Evolutionary conservation across 2,329 filamentous ascomycete species (phyloP).

Genomic region (Rasamsonia emersonii): DNA sequence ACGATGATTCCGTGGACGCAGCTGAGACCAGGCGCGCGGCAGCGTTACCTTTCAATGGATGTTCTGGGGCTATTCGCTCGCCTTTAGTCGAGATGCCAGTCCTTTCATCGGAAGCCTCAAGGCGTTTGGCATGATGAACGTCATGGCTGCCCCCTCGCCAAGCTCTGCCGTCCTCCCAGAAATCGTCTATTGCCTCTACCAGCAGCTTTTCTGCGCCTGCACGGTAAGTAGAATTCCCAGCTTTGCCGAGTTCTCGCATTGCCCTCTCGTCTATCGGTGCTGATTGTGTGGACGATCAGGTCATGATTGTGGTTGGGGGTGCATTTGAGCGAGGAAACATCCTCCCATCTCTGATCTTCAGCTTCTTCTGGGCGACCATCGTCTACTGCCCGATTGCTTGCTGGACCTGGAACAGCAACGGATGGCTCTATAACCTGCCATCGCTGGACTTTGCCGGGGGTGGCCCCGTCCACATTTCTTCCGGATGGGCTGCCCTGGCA

Average conservation of each 20-base stretch:
- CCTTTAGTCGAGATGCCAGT: constrained; percentile 52
- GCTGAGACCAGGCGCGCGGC: neutral
- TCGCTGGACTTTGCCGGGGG: constrained; percentile 68
- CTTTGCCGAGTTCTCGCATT: no score
- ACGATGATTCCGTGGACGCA: constrained; percentile 1
- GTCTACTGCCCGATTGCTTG: constrained; percentile 68
- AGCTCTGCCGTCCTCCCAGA: constrained; percentile 52
- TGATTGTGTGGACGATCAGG: constrained; percentile 31
- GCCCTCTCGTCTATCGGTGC: constrained; percentile 5
- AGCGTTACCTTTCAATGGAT: constrained; percentile 45
- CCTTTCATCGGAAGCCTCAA: constrained; percentile 55
- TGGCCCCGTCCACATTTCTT: constrained; percentile 66
- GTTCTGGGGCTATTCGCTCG: constrained; percentile 58
- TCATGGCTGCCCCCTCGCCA: constrained; percentile 52
- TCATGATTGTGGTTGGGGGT: constrained; percentile 58
- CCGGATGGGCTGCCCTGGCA: constrained; percentile 61
- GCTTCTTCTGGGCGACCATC: constrained; percentile 63
- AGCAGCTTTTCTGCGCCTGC: constrained; percentile 52
- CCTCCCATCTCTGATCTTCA: constrained; percentile 57
- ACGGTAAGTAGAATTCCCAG: constrained; percentile 18
- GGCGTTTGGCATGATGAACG: constrained; percentile 54
- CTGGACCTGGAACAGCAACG: constrained; percentile 68
- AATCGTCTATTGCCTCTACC: constrained; percentile 59
- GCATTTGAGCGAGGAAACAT: constrained; percentile 58
- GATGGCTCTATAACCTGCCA: constrained; percentile 61